Base-by-base conservation (phyloP, 495 filamentous ascomycete species). In the Trichoderma reesei region DNA sequence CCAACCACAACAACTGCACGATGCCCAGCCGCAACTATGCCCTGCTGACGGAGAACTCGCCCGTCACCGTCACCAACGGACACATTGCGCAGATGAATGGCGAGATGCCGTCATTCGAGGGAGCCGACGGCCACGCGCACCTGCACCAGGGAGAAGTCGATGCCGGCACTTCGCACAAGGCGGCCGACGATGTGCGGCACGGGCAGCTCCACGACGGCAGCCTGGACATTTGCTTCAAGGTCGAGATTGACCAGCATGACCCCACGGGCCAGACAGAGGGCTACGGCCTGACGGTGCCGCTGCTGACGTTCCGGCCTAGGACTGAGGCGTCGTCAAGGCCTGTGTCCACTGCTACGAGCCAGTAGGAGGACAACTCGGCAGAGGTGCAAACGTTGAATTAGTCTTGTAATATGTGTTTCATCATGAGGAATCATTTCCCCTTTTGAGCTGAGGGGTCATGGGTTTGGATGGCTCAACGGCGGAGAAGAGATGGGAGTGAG, bases 11-110 rank as follows among this genome's bases (percentile, higher is more conserved):
- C 74, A 83, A 88, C 66, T 85, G 88, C 41, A 96, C 92, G 26
- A 96, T 96, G 92, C 92, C 92, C 2, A 86, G 84, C 51, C 83
- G 93, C 62, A 96, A 97, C 76, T 96, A 88, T 72, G 88, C 92
- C 65, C 85, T 87, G 65, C 83, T 98, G 65, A 89, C 88, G 39
- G 91, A 96, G 65, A 83, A 83, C 68, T 78, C 77, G 8, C 77
- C 79, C 33, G 72, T 73, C 65, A 80, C 78, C 63, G 56, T 33
- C 16, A 37, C 66, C 34, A 51, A 51, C 61, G 59, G 48, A n/a
- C n/a, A n/a, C 51, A 18, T 37, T 54, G 39, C n/a, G 39, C 36
- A 46, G 41, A 7, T 14, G 11, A 46, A 46, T 16, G 61, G 39
- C 63, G 63, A 59, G 33, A 18, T 51, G 34, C 42, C 41, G n/a